phyloP scores from a whole-genome alignment of 2,329 filamentous ascomycete genomes.

The Pseudogymnoascus destructans region DNA sequence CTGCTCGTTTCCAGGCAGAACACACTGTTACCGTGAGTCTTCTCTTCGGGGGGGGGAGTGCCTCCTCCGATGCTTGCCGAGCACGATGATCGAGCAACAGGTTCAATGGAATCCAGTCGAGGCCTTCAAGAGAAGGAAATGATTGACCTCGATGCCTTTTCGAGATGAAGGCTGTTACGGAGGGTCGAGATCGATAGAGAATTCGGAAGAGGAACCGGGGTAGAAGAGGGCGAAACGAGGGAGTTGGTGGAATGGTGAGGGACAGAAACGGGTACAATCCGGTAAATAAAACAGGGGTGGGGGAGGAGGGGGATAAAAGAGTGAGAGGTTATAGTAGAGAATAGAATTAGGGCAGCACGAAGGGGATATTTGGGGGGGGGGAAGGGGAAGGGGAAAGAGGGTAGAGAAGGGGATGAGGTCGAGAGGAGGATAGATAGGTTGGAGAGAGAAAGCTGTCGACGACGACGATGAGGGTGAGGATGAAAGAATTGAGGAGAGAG shows the following conservation, averaged over 20 bases:
- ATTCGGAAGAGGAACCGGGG: neutral
- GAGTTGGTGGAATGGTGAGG: neutral
- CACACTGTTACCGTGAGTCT: constrained; percentile 23
- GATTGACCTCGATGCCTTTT: neutral
- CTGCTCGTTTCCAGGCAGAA: constrained; percentile 15
- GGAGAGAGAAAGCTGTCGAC: neutral
- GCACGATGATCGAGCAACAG: neutral
- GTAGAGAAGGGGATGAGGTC: constrained; percentile 24
- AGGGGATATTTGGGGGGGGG: constrained; percentile 19
- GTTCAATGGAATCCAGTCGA: constrained; percentile 7
- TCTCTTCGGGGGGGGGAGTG: neutral
- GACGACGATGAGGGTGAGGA: constrained; percentile 19
- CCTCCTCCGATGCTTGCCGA: constrained; percentile 1
- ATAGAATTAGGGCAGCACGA: constrained; percentile 27
- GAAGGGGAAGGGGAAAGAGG: constrained; percentile 19
- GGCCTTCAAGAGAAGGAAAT: neutral
- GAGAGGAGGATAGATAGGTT: constrained; percentile 21
- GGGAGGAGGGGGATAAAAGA: constrained; percentile 19
- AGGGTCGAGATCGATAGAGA: neutral
- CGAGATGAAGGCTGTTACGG: neutral
- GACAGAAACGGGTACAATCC: constrained; percentile 13
- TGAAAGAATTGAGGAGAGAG: constrained; percentile 13
- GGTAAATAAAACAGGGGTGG: constrained; percentile 16
- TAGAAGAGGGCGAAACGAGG: neutral
- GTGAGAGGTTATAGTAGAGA: constrained; percentile 22